phyloP scores from a whole-genome alignment of 2,329 filamentous ascomycete species.

The Setomelanomma holmii region DNA sequence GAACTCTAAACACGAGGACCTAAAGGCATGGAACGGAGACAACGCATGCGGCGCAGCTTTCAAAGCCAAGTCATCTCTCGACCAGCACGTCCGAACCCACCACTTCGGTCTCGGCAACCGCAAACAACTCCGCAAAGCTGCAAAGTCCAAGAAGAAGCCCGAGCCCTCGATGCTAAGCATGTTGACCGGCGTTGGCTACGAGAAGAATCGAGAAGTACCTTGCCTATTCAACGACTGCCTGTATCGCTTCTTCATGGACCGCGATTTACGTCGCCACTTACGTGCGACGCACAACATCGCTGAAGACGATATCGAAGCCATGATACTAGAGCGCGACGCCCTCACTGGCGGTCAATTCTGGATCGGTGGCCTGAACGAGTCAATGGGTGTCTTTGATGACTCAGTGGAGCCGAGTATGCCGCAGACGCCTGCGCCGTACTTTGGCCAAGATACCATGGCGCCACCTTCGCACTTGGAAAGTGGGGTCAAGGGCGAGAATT shows the following conservation, averaged over 20 bases:
- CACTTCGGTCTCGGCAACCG: conserved; percentile 70
- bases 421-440: conserved; percentile 39
- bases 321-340: conserved; percentile 50
- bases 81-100: conserved; percentile 83
- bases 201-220: conserved; percentile 56
- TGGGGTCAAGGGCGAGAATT: conserved; percentile 3
- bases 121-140: conserved; percentile 43
- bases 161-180: conserved; percentile 48
- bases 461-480: not conserved
- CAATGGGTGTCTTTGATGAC: conserved; percentile 22
- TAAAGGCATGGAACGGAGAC: conserved; percentile 69
- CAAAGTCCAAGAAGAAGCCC: conserved; percentile 46
- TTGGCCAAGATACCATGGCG: conserved; percentile 14
- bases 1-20: conserved; percentile 56
- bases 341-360: conserved; percentile 54
- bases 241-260: conserved; percentile 64
- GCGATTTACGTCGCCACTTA: conserved; percentile 65
- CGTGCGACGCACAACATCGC: conserved; percentile 52
- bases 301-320: conserved; percentile 46
- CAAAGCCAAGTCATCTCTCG: conserved; percentile 76
- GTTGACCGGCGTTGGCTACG: conserved; percentile 65
- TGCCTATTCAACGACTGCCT: conserved; percentile 61
- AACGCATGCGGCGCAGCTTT: conserved; percentile 79
- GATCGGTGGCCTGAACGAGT: conserved; percentile 50
- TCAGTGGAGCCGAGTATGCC: conserved; percentile 41